Percentiles rank a stretch among this genome's conserved stretches.
These are phyloP conservation scores for Lactarius sanguifluus DNA, from an alignment of 768 basidiomycete genomes.

Conservation along the genomic window DNA sequence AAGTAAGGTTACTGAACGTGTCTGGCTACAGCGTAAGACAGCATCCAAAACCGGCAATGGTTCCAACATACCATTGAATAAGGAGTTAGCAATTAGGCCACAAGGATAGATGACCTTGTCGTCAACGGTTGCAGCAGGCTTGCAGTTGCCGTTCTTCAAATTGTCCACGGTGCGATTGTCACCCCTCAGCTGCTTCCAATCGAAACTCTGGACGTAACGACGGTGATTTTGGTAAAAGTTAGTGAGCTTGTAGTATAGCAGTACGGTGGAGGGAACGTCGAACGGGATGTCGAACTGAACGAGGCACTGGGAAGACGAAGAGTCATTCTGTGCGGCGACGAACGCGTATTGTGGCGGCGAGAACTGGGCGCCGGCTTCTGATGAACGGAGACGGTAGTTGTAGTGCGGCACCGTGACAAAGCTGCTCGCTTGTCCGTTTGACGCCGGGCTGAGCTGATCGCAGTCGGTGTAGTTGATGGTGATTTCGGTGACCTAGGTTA, in stretches of 20 bases:
- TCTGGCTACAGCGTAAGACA: conserved; percentile 47
- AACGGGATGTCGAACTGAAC: conserved; percentile 83
- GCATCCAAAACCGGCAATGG: not conserved
- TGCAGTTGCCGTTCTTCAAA: conserved; percentile 79
- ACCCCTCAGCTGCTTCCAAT: conserved; percentile 84
- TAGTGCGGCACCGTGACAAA: conserved; percentile 65
- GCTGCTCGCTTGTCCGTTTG: conserved; percentile 39
- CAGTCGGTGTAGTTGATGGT: conserved; percentile 95
- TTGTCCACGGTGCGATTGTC: conserved; percentile 47
- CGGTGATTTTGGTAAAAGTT: conserved; percentile 99
- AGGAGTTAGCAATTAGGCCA: conserved; percentile 93
- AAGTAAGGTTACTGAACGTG: conserved; percentile 65
- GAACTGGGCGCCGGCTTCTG: conserved; percentile 48
- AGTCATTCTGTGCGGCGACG: conserved; percentile 47
- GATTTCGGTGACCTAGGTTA: conserved; percentile 78
- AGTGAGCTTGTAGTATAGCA: conserved; percentile 95
- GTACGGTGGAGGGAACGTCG: conserved; percentile 68
- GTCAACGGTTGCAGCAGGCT: conserved; percentile 63
- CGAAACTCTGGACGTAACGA: conserved; percentile 90
- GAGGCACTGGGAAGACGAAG: conserved; percentile 58
- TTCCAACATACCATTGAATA: conserved; percentile 79
- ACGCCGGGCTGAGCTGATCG: conserved; percentile 55
- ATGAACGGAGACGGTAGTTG: conserved; percentile 64
- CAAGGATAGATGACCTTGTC: conserved; percentile 83
- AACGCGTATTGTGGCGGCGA: conserved; percentile 74